phyloP scores from a whole-genome alignment of 2,329 filamentous ascomycete species.

The Trichoderma gracile region DNA sequence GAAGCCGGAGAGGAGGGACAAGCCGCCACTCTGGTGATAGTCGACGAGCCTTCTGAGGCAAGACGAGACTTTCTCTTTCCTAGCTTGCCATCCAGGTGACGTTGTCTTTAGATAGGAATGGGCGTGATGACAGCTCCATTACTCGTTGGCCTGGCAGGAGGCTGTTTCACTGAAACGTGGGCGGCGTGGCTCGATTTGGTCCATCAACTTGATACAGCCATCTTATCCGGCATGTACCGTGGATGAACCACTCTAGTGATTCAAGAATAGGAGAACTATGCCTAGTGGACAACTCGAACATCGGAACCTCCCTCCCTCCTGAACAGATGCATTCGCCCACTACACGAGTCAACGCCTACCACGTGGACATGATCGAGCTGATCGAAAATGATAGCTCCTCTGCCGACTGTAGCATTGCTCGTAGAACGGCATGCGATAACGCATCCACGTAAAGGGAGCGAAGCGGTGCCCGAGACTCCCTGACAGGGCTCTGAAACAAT shows the following conservation, averaged over 20 bases:
- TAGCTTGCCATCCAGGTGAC: not conserved
- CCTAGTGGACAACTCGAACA: too few species aligned
- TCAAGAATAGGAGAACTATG: not conserved
- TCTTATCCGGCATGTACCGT: not conserved
- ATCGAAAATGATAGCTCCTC: not conserved
- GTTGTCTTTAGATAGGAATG: not conserved
- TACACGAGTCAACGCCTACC: not conserved
- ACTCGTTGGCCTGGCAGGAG: not conserved
- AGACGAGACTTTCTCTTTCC: not conserved
- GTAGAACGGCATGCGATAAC: not conserved
- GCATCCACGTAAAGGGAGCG: not conserved
- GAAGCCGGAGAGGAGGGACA: not conserved
- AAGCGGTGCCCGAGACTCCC: not conserved
- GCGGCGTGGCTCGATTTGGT: not conserved
- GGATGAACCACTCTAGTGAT: not conserved
- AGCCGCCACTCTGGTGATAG: not conserved
- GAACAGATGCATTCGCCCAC: not conserved
- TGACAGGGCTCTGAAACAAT: conserved; percentile 14
- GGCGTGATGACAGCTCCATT: not conserved
- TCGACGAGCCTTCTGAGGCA: too few species aligned
- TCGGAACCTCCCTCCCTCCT: too few species aligned
- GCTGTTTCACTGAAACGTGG: conserved; percentile 31
- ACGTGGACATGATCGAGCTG: not conserved
- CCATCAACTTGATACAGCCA: not conserved
- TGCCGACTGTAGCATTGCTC: not conserved